phyloP scores from a whole-genome alignment of 1,139 yeast genomes.

The Protomyces inouyei region DNA sequence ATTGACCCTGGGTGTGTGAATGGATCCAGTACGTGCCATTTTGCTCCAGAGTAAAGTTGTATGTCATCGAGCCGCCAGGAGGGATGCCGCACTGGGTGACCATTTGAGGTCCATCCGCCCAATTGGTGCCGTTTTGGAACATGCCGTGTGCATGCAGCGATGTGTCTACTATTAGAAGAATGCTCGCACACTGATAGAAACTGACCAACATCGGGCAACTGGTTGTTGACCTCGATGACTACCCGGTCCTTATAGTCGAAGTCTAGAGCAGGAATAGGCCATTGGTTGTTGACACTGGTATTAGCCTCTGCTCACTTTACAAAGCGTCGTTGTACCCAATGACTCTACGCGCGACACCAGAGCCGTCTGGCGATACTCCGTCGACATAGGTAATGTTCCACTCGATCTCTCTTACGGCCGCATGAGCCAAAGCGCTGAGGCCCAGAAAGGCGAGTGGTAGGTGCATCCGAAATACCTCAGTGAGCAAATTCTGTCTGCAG shows the following conservation, averaged over 20 bases:
- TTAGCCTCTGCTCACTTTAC: background rate
- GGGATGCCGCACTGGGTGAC: conserved; percentile 74
- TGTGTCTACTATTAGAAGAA: conserved; percentile 35
- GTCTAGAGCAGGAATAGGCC: conserved; percentile 78
- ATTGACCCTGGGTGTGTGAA: conserved; percentile 78
- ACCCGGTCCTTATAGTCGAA: conserved; percentile 76
- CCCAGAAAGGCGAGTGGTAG: background rate
- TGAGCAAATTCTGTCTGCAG: background rate
- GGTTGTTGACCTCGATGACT: conserved; percentile 62
- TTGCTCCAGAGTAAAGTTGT: conserved; percentile 80
- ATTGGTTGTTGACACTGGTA: conserved; percentile 38
- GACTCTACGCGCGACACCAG: conserved; percentile 52
- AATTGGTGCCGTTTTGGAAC: conserved; percentile 66
- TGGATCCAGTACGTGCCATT: conserved; percentile 94
- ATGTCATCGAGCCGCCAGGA: conserved; percentile 63
- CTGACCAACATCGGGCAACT: conserved; percentile 47
- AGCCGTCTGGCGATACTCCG: conserved; percentile 71
- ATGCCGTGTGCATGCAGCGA: conserved; percentile 83
- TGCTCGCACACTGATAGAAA: background rate
- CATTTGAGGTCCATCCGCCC: conserved; percentile 86
- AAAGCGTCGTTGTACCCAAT: conserved; percentile 66
- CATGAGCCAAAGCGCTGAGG: conserved; percentile 36
- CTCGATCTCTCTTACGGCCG: conserved; percentile 60
- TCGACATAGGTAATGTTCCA: conserved; percentile 68
- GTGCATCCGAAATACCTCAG: background rate